phyloP scores from a whole-genome alignment of 2,329 filamentous ascomycete species.

The Ophiosphaerella korrae region DNA sequence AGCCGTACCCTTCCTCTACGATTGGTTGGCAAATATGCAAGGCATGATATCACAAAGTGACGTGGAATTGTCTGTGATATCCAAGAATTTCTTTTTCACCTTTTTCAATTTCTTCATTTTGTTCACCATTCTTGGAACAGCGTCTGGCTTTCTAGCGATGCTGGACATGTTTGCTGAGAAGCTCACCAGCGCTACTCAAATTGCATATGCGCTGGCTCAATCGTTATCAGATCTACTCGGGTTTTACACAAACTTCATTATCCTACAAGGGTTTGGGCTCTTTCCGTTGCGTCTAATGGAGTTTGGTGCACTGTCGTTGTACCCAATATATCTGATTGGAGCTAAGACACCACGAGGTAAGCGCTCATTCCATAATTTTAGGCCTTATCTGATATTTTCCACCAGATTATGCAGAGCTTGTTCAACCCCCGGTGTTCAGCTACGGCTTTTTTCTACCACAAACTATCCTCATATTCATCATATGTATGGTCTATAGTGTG shows the following conservation, averaged over 20 bases:
- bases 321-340: conserved; percentile 76
- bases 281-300: conserved; percentile 92
- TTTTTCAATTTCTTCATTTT: conserved; percentile 99
- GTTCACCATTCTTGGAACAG: conserved; percentile 86
- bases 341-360: conserved; percentile 79
- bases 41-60: conserved; percentile 96
- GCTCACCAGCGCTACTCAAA: conserved; percentile 76
- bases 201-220: conserved; percentile 75
- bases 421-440: conserved; percentile 83
- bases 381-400: conserved; percentile 2
- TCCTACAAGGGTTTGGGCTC: conserved; percentile 89
- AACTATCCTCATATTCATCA: conserved; percentile 88
- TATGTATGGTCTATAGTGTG: conserved; percentile 93
- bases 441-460: conserved; percentile 97
- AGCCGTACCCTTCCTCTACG: conserved; percentile 90
- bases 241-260: conserved; percentile 94
- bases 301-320: conserved; percentile 81
- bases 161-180: conserved; percentile 69
- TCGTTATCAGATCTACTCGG: conserved; percentile 75
- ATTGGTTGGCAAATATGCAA: conserved; percentile 87
- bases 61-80: conserved; percentile 91
- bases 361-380: background rate
- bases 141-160: conserved; percentile 72
- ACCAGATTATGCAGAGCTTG: conserved; percentile 77
- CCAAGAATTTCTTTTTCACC: conserved; percentile 98